Evolutionary conservation across 2,329 filamentous ascomycete species (phyloP).

Genomic region (Xenoacremonium recifei): DNA sequence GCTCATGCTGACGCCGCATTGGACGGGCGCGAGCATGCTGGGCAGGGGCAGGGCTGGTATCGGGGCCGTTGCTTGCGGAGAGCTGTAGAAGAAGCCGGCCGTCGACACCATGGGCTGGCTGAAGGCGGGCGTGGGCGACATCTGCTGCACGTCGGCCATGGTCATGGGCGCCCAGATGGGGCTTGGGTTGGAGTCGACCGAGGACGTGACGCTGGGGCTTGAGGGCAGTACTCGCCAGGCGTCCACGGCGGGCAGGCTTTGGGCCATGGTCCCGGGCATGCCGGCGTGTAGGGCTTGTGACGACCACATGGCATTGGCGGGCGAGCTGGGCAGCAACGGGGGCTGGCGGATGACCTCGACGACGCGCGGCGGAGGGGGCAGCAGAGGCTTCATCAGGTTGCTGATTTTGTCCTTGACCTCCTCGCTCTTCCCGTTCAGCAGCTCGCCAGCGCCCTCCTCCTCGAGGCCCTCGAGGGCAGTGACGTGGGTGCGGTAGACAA

Average conservation of each 20-base stretch:
- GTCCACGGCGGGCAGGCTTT: slow-evolving; percentile 70
- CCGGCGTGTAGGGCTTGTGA: too few relatives aligned
- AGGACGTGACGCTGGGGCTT: slow-evolving; percentile 76
- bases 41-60: slow-evolving; percentile 78
- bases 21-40: slow-evolving; percentile 74
- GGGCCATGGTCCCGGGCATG: slow-evolving; percentile 61
- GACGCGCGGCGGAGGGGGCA: slow-evolving; percentile 82
- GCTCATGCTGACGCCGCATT: slow-evolving; percentile 77
- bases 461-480: slow-evolving; percentile 91
- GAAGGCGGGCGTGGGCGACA: slow-evolving; percentile 79
- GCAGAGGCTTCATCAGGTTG: slow-evolving; percentile 81
- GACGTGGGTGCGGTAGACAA: slow-evolving; percentile 87
- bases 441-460: slow-evolving; percentile 92
- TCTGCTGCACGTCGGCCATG: slow-evolving; percentile 65
- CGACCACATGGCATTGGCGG: slow-evolving; percentile 77
- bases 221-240: slow-evolving; percentile 90
- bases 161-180: slow-evolving; percentile 79
- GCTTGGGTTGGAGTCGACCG: slow-evolving; percentile 67
- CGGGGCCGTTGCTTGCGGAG: slow-evolving; percentile 70
- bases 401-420: slow-evolving; percentile 88
- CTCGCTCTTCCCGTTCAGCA: slow-evolving; percentile 86
- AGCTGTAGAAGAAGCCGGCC: slow-evolving; percentile 75
- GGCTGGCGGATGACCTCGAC: slow-evolving; percentile 87
- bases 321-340: slow-evolving; percentile 81
- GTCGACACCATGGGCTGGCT: slow-evolving; percentile 71